Conservation (phyloP, 441 rosid species). For the Corymbia calophylla region DNA sequence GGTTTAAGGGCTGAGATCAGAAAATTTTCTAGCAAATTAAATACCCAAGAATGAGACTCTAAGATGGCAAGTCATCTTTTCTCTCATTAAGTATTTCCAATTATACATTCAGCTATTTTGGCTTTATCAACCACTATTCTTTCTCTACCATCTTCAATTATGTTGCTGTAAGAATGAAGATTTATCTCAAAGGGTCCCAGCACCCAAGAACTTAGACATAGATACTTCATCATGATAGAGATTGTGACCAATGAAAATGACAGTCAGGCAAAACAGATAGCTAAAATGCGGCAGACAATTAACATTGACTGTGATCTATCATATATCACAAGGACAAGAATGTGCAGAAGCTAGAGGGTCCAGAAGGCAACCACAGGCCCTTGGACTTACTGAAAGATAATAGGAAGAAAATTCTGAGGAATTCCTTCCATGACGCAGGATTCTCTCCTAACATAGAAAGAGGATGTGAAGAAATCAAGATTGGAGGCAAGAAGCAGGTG, state of each 20-base stretch:
- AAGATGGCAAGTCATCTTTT: background rate
- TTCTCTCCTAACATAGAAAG: background rate
- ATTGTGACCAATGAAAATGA: background rate
- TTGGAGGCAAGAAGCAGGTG: background rate
- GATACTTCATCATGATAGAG: background rate
- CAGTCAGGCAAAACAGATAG: background rate
- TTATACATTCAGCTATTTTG: background rate
- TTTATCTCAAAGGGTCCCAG: background rate
- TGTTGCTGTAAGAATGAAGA: background rate
- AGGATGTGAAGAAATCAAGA: background rate
- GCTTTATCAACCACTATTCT: background rate
- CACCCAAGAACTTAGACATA: background rate
- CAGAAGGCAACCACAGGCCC: background rate
- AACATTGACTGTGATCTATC: background rate
- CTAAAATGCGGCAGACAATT: background rate
- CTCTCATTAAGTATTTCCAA: background rate
- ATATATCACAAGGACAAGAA: background rate
- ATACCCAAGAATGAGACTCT: background rate
- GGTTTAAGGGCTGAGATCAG: background rate
- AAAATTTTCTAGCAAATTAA: background rate
- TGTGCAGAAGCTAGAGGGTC: background rate
- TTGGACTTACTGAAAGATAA: background rate
- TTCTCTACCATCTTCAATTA: background rate
- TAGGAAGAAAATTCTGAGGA: background rate
- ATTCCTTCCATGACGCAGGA: background rate